Base-by-base conservation (phyloP, 2,329 filamentous ascomycete genomes). In the Eurotiales sp. region DNA sequence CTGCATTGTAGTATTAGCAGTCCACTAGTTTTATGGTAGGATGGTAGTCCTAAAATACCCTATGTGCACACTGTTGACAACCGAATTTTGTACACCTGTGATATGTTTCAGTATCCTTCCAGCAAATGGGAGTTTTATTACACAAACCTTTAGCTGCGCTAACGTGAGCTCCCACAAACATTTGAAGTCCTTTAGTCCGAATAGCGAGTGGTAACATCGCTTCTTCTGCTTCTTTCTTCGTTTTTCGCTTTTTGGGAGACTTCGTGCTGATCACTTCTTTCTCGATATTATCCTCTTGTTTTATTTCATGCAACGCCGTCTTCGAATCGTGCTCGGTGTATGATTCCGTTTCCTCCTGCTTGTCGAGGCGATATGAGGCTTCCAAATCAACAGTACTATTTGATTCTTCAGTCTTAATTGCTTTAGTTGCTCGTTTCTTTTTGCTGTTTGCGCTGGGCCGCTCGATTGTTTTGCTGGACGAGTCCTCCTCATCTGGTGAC, bases 91-190 rank as follows among this genome's bases (percentile, higher is more conserved):
- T 0, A 97, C 88, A 48, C 91, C 88, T 91, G 60, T 34, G 54
- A 51, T 45, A 23, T 19, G 11, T 39, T 56, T 48, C 25, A 55
- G 42, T 50, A 44, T 61, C 57, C 45, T 50, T 53, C 39, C 45
- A 19, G 43, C 58, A 41, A 4, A 39, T 40, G 46, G 27, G 10
- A 29, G 39, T 49, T 17, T 41, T 36, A 44, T 22, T 8, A 19
- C 37, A 67, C 77, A 51, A 67, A 87, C 89, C 92, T 75, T 91
- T 92, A 23, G 93, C 90, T 56, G 82, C 85, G 69, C 87, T 93
- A 55, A 97, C 90, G 68, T 99, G 93, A 1, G 93, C 93, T 14
- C 93, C 93, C 50, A 99, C 86, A 62, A 88, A 86, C 80, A 96
- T 87, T 66, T 85, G 85, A 55, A 92, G 75, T 1, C 83, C 82